These are phyloP conservation scores for Medicago truncatula DNA, from an alignment of 306 rosid species.

Conservation along the genomic window MtrunA17r5.0-ANR NC_053048.1:55437501-55438000, in stretches of 20 bases:
- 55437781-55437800: constrained; percentile 66
- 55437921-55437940: constrained; percentile 57
- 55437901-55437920: constrained; percentile 52
- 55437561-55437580: constrained; percentile 63
- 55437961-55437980: constrained; percentile 71
- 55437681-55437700: constrained; percentile 20
- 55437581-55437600: constrained; percentile 60
- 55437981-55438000: constrained; percentile 60
- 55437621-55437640: constrained; percentile 44
- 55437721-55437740: constrained; percentile 48
- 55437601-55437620: constrained; percentile 58
- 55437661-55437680: constrained; percentile 32
- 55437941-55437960: constrained; percentile 52
- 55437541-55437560: constrained; percentile 38
- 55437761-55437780: constrained; percentile 35
- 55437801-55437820: constrained; percentile 71
- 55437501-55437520: constrained; percentile 79
- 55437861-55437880: constrained; percentile 60
- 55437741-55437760: constrained; percentile 40
- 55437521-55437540: constrained; percentile 69
- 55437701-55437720: constrained; percentile 42
- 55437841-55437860: constrained; percentile 59
- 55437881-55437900: constrained; percentile 54
- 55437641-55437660: constrained; percentile 50
- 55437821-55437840: constrained; percentile 64